These are phyloP conservation scores for Prunus padus DNA, from an alignment of 306 rosid genomes.

Conservation along the genomic window DNA sequence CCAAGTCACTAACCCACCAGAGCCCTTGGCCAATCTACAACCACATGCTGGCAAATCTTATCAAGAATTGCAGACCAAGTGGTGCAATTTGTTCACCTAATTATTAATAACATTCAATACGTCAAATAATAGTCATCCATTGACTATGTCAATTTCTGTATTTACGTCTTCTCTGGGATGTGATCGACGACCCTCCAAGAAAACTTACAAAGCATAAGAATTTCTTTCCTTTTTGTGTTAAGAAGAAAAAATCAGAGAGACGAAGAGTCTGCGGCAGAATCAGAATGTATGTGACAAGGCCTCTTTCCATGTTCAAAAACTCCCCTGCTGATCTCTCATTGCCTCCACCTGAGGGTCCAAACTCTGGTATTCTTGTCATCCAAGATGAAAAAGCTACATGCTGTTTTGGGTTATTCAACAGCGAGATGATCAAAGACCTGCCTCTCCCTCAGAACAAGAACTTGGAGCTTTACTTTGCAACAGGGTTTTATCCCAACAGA, in stretches of 20 bases:
- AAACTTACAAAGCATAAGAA: background rate
- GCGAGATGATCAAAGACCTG: conserved; percentile 33
- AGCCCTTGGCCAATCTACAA: background rate
- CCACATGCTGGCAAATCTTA: conserved; percentile 8
- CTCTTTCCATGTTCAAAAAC: conserved; percentile 27
- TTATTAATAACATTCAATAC: background rate
- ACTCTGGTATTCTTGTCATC: conserved; percentile 60
- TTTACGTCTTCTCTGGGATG: too few species aligned
- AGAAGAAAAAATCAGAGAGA: background rate
- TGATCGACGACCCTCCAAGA: background rate
- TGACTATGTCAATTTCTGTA: background rate
- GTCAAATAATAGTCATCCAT: background rate
- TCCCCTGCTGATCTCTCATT: conserved; percentile 29
- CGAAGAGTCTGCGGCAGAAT: conserved; percentile 12
- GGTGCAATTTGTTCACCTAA: background rate
- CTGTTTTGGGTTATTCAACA: conserved; percentile 44
- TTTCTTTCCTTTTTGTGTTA: background rate
- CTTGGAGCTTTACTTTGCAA: conserved; percentile 49
- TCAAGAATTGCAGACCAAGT: background rate
- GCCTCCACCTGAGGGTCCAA: conserved; percentile 61
- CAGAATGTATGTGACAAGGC: conserved; percentile 45
- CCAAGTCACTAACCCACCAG: background rate
- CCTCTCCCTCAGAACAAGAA: conserved; percentile 72
- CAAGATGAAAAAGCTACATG: conserved; percentile 52
- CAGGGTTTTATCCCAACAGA: conserved; percentile 27